A percentile compares a stretch with the other conserved stretches of the same genome.
phyloP scores from a whole-genome alignment of 2,329 filamentous ascomycete genomes.

The Pseudocercospora eumusae region DNA sequence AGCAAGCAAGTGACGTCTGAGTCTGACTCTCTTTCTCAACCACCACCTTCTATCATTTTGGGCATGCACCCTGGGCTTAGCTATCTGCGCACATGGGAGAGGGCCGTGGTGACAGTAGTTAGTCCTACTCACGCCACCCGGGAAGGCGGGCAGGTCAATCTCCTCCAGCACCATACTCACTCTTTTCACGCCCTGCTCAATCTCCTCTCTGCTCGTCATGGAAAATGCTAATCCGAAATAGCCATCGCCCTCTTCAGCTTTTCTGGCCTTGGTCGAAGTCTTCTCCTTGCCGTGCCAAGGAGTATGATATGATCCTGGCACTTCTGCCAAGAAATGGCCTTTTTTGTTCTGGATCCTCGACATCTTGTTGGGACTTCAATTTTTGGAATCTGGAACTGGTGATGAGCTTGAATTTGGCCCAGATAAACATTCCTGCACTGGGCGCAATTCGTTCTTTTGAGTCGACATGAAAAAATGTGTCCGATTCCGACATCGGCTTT shows the following conservation, averaged over 20 bases:
- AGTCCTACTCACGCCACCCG: background rate
- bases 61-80: no score
- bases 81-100: no score
- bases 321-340: no score
- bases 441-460: constrained; percentile 6
- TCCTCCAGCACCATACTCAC: constrained; percentile 2
- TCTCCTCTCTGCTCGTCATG: constrained; percentile 9
- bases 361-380: background rate
- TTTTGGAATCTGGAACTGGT: constrained; percentile 5
- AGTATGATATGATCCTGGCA: constrained; percentile 8
- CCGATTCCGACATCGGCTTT: background rate
- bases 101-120: no score
- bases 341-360: constrained; percentile 12
- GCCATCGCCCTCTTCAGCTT: constrained; percentile 6
- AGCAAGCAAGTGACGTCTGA: background rate
- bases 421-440: constrained; percentile 10
- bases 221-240: constrained; percentile 12
- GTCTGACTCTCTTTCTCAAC: background rate
- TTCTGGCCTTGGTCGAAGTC: background rate
- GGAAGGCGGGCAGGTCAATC: no score
- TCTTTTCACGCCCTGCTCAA: constrained; percentile 7
- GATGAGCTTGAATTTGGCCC: constrained; percentile 7
- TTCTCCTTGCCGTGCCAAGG: constrained; percentile 11
- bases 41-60: background rate
- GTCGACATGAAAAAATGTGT: background rate